phyloP scores from a whole-genome alignment of 2,329 filamentous ascomycete species.

The Furcasterigmium furcatum region DNA sequence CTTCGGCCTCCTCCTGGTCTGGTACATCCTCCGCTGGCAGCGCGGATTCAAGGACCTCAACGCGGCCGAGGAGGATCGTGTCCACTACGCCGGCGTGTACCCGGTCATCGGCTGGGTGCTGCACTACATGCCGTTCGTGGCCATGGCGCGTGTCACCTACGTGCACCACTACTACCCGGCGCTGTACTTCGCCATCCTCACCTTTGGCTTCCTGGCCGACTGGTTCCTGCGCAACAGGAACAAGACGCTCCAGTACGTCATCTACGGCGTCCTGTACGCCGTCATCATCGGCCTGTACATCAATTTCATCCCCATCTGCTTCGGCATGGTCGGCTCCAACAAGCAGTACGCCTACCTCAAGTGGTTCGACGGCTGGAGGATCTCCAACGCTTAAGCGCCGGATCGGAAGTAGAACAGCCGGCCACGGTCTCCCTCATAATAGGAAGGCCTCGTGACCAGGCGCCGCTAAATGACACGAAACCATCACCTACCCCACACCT shows the following conservation, averaged over 20 bases:
- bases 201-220: conserved; percentile 83
- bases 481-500: too few relatives aligned
- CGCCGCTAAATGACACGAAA: too few relatives aligned
- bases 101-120: conserved; percentile 92
- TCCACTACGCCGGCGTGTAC: conserved; percentile 91
- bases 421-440: too few relatives aligned
- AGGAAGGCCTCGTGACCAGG: too few relatives aligned
- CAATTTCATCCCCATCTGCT: conserved; percentile 89
- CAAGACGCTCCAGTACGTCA: conserved; percentile 58
- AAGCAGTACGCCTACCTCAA: conserved; percentile 86
- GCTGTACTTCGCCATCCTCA: conserved; percentile 93
- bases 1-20: conserved; percentile 69
- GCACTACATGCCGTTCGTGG: conserved; percentile 91
- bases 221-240: conserved; percentile 71
- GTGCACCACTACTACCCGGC: conserved; percentile 99
- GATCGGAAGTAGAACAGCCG: too few relatives aligned
- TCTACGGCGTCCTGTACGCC: conserved; percentile 75
- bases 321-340: conserved; percentile 87
- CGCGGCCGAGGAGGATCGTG: conserved; percentile 79
- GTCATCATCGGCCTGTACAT: conserved; percentile 79
- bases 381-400: conserved; percentile 58
- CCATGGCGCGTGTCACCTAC: conserved; percentile 98
- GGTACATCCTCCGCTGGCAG: conserved; percentile 94
- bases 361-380: conserved; percentile 87
- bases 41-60: conserved; percentile 85